These are phyloP conservation scores for Phytophthora rubi DNA, from an alignment of 352 stramenopile genomes.

Conservation along the genomic window DNA sequence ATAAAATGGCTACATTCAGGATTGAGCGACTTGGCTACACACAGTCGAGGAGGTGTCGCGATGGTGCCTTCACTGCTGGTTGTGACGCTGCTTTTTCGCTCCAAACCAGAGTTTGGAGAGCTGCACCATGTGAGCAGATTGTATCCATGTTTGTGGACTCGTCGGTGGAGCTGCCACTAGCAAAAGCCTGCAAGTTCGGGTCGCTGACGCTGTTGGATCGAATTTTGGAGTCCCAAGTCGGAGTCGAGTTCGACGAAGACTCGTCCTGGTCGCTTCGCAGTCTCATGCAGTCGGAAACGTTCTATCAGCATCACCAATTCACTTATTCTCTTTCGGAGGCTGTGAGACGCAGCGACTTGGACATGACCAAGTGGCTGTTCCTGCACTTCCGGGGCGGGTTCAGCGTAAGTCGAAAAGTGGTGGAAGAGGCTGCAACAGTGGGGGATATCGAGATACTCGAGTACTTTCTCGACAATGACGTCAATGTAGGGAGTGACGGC, in stretches of 20 bases:
- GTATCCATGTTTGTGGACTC: slow-evolving; percentile 17
- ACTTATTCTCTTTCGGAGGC: slow-evolving; percentile 3
- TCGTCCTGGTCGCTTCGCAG: slow-evolving; percentile 4
- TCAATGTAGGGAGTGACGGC: background rate
- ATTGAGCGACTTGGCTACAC: background rate
- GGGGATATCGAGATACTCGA: slow-evolving; percentile 13
- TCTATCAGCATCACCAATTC: slow-evolving; percentile 12
- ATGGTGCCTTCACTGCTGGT: background rate
- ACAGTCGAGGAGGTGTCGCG: background rate
- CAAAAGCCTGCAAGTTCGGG: slow-evolving; percentile 5
- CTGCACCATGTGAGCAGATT: slow-evolving; percentile 10
- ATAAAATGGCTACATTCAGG: background rate
- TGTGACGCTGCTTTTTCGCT: slow-evolving; percentile 2
- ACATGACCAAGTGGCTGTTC: slow-evolving; percentile 15
- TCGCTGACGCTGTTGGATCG: slow-evolving; percentile 10
- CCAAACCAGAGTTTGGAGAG: background rate
- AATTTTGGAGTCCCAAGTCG: slow-evolving; percentile 9
- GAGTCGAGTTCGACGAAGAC: slow-evolving; percentile 4
- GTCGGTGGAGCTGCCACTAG: slow-evolving; percentile 14
- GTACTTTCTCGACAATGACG: slow-evolving; percentile 17
- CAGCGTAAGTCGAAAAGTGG: background rate
- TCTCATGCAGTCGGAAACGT: background rate
- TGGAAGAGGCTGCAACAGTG: slow-evolving; percentile 10
- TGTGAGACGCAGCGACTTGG: background rate
- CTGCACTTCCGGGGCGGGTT: slow-evolving; percentile 2